Base-by-base conservation (phyloP, 2,329 filamentous ascomycete species). In the Fusarium brevicatenulatum region DNA sequence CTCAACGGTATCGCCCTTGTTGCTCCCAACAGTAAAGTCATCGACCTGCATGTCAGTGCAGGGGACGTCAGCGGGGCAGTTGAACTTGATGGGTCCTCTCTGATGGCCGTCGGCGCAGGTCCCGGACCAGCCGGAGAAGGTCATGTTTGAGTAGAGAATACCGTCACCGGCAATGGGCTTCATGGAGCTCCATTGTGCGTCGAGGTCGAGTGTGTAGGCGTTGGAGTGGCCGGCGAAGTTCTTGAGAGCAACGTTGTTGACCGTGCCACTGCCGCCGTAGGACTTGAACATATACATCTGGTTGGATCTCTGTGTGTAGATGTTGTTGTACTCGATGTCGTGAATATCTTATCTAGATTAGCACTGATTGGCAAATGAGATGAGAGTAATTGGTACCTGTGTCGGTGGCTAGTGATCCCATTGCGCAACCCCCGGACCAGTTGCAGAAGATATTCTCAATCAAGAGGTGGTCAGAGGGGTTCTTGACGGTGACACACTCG, bases 201-300 rank as follows among this genome's bases (percentile, higher is more conserved):
- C 73, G 5, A 75, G 64, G 23, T 75, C 70, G 12, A 75, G 64
- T 0, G 62, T 70, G 57, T 75, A 75, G 50, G 73, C 72, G 43
- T 75, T 75, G 23, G 72, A 73, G 63, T 75, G 72, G 15, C 73
- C 73, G 8, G 59, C 55, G 23, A 75, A 75, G 60, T 75, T 75
- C 25, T 69, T 73, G 4, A 75, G 59, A 6, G 62, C 63, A 19
- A 75, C 72, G 46, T 75, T 75, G 43, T 62, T 63, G 2, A 75
- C 73, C 8, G 62, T 75, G 18, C 73, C 72, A 43, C 70, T 73
- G 19, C 73, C 73, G 7, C 73, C 73, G 11, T 73, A 69, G 1
- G 73, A 75, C 40, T 75, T 75, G 70, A 75, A 75, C 73, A 75
- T 75, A 59, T 67, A 75, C 73, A 75, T 75, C 40, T 75, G 73